Percentiles rank a stretch among this genome's conserved stretches.
Evolutionary conservation across 495 filamentous ascomycete genomes (phyloP).

Genomic region (Pyrenopolyporus hunteri): DNA sequence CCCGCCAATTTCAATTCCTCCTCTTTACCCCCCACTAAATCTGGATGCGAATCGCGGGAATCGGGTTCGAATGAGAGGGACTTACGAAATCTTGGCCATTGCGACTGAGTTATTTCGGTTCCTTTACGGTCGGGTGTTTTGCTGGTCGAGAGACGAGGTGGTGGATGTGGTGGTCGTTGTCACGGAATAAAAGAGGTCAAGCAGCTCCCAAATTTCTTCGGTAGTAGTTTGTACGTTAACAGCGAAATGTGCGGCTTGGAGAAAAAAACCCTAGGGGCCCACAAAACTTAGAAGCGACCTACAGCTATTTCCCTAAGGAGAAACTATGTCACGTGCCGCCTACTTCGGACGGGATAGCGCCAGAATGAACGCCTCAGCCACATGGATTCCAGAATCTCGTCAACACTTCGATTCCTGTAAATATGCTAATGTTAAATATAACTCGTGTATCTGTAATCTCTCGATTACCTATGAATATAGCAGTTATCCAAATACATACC

Average conservation of each 20-base stretch:
- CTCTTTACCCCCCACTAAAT: constrained; percentile 19
- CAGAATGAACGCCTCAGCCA: too few relatives aligned
- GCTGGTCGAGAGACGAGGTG: constrained; percentile 5
- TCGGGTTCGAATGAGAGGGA: constrained; percentile 31
- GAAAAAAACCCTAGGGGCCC: constrained; percentile 38
- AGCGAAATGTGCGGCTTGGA: constrained; percentile 30
- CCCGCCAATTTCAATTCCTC: constrained; percentile 21
- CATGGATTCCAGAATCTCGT: too few relatives aligned
- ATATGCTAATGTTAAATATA: too few relatives aligned
- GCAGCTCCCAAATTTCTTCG: constrained; percentile 34
- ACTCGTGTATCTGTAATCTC: not conserved
- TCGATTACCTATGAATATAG: too few relatives aligned
- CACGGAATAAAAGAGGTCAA: constrained; percentile 10
- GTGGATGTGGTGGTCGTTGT: constrained; percentile 21
- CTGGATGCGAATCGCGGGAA: constrained; percentile 3
- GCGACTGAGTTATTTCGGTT: constrained; percentile 44
- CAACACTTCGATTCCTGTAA: too few relatives aligned
- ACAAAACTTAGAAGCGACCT: constrained; percentile 10
- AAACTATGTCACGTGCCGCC: constrained; percentile 15
- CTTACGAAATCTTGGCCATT: constrained; percentile 61
- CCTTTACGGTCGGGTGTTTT: constrained; percentile 15
- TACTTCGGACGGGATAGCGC: too few relatives aligned
- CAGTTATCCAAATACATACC: too few relatives aligned
- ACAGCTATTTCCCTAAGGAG: constrained; percentile 19
- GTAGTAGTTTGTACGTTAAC: constrained; percentile 10